Conservation (phyloP, 2,329 filamentous ascomycete species). For the Pseudovirgaria hyperparasitica region DNA sequence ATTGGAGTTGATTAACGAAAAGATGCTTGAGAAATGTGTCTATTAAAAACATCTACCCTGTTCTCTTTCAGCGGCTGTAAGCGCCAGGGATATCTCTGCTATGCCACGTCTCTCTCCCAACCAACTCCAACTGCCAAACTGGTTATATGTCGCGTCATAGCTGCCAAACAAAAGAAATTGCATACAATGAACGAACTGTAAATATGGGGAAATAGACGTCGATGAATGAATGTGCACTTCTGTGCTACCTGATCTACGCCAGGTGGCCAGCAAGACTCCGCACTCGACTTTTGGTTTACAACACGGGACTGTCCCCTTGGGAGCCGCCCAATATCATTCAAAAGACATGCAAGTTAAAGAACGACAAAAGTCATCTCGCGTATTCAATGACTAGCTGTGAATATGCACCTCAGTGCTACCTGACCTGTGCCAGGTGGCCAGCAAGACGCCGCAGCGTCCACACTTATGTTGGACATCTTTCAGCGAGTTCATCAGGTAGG, state of each 20-base stretch:
- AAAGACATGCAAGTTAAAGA: background rate
- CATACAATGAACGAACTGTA: background rate
- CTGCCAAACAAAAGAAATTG: background rate
- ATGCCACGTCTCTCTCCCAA: no score
- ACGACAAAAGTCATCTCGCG: background rate
- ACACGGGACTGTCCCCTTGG: no score
- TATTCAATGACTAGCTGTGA: constrained; percentile 14
- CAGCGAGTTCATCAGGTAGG: constrained; percentile 33
- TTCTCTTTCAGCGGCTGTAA: no score
- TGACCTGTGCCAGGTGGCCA: constrained; percentile 37
- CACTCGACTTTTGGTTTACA: no score
- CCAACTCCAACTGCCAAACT: no score
- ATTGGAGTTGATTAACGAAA: no score
- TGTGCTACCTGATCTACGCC: constrained; percentile 35
- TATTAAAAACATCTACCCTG: no score
- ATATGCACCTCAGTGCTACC: constrained; percentile 33
- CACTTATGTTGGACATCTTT: constrained; percentile 39
- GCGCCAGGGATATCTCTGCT: no score
- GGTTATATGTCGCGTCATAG: no score
- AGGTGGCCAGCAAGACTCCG: constrained; percentile 31
- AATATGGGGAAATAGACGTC: background rate
- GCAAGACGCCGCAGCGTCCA: constrained; percentile 30
- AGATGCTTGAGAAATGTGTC: no score
- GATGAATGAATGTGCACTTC: constrained; percentile 30
- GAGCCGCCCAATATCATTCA: no score